Percentiles rank a stretch among this genome's conserved stretches.
Conservation (phyloP, 108 stramenopile genomes). For the Stephanodiscus triporus region DNA sequence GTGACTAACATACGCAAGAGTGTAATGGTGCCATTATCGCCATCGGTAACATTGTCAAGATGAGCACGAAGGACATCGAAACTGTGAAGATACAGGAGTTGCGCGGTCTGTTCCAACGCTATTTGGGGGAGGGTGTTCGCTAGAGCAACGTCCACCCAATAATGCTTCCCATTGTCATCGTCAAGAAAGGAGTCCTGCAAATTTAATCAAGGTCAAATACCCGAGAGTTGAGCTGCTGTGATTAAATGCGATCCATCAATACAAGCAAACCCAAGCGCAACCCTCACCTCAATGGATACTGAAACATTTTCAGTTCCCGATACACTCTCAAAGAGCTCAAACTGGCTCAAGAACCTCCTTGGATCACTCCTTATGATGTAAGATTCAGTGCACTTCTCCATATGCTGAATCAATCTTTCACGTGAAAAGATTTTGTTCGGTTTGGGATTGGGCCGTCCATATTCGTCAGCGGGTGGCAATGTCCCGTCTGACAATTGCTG, state of each 20-base stretch:
- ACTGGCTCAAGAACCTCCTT: conserved; percentile 81
- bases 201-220: conserved; percentile 19
- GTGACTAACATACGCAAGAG: conserved; percentile 85
- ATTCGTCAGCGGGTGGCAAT: conserved; percentile 47
- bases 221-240: conserved; percentile 25
- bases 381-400: conserved; percentile 76
- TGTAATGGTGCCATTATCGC: conserved; percentile 91
- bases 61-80: conserved; percentile 92
- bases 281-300: conserved; percentile 68
- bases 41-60: conserved; percentile 90
- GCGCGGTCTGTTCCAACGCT: conserved; percentile 84
- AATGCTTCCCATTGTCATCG: conserved; percentile 56
- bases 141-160: conserved; percentile 93
- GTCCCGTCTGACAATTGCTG: conserved; percentile 58
- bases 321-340: conserved; percentile 80
- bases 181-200: conserved; percentile 47
- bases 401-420: conserved; percentile 69
- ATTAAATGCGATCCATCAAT: conserved; percentile 26
- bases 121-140: conserved; percentile 90
- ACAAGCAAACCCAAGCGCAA: conserved; percentile 15
- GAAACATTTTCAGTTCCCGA: conserved; percentile 87
- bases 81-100: conserved; percentile 78
- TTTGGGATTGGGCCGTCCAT: conserved; percentile 47
- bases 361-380: conserved; percentile 71
- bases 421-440: conserved; percentile 53